A percentile compares a stretch with the other conserved stretches of the same genome.
Conservation (phyloP, 352 stramenopile species). For the Elongisporangium undulatum region DNA sequence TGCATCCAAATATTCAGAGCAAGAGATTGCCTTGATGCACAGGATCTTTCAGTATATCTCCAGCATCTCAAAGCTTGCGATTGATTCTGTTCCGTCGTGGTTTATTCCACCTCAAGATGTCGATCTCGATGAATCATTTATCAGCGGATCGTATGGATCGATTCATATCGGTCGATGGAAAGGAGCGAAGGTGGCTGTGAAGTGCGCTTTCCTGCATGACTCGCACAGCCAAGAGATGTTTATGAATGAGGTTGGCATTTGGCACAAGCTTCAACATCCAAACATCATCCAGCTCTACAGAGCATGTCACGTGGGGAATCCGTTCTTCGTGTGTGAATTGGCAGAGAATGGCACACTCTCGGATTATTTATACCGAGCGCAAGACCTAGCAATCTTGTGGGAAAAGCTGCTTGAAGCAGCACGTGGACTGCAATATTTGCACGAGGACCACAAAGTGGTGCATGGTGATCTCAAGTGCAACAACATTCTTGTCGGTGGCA, state of each 20-base stretch:
- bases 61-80: no score
- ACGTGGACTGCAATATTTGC: slow-evolving; percentile 7
- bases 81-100: slow-evolving; percentile 13
- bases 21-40: no score
- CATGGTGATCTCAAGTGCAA: slow-evolving; percentile 22
- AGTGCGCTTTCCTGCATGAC: slow-evolving; percentile 12
- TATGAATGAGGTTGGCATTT: slow-evolving; percentile 26
- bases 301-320: slow-evolving; percentile 4
- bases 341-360: slow-evolving; percentile 5
- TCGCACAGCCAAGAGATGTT: slow-evolving; percentile 8
- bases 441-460: slow-evolving; percentile 8
- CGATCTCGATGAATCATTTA: slow-evolving; percentile 6
- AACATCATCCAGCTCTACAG: slow-evolving; percentile 19
- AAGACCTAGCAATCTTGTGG: slow-evolving; percentile 1
- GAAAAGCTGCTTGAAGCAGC: slow-evolving; percentile 7
- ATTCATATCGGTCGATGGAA: slow-evolving; percentile 24
- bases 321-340: slow-evolving; percentile 14
- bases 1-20: no score
- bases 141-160: slow-evolving; percentile 19
- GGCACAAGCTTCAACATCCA: slow-evolving; percentile 16
- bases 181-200: slow-evolving; percentile 26
- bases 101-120: slow-evolving; percentile 13
- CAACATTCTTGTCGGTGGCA: slow-evolving; percentile 20
- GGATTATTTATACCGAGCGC: slow-evolving; percentile 3
- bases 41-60: no score